Evolutionary conservation across 2,329 filamentous ascomycete genomes (phyloP), one percentile per base, ranked within the genome.

Genomic region (Phoma sp.): DNA sequence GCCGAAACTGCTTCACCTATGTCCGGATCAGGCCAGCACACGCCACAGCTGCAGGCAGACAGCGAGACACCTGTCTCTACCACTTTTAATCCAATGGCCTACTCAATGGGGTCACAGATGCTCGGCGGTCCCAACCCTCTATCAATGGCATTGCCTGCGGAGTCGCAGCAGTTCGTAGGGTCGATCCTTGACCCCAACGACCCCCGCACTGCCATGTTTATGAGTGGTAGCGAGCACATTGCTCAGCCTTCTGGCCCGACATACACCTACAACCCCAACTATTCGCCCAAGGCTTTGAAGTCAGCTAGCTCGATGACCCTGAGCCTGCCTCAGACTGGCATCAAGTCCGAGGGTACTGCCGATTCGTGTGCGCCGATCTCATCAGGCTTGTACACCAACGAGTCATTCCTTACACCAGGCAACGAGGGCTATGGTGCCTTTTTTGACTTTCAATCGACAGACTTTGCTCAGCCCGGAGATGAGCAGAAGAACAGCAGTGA

Each of bases 131-230:
- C 73, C 38, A 75, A 75, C 34, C 80, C 81, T 9, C 74, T 85
- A 47, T 80, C 79, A 2, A 77, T 79, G 33, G 74, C 78, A 3
- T 69, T 85, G 18, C 82, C 83, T 18, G 68, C 78, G 4, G 80
- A 85, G 59, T 76, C 81, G 1, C 82, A 84, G 65, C 80, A 82
- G 63, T 72, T 85, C 15, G 72, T 85, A 5, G 81, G 79, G 14
- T 72, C 75, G 2, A 69, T 72, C 0, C 69, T 83, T 5, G 78
- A 81, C 54, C 70, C 73, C 2, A 77, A 74, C 25, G 78, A 83
- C 55, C 75, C 78, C 3, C 69, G 75, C 48, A 78, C 77, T 17
- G 65, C 76, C 32, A 72, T 78, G 57, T 73, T 82, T 53, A 82
- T 82, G 78, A 70, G 71, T 21, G 77, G 77, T 10, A 77, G 74